Base-by-base conservation (phyloP, 495 filamentous ascomycete species). In the Gamarada debralockiae region DNA sequence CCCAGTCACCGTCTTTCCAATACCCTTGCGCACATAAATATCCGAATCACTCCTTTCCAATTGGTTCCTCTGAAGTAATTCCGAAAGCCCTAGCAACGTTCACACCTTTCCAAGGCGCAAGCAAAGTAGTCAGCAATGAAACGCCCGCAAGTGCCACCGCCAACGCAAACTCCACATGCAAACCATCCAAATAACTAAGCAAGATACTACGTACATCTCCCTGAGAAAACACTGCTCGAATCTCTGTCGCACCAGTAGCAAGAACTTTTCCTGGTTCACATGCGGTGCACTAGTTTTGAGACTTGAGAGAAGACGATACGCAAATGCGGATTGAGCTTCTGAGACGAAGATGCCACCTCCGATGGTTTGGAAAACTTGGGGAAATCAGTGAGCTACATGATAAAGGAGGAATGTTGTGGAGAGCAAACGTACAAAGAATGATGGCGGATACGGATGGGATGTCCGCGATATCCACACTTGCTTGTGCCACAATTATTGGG, bases 311-410 rank as follows among this genome's bases (percentile, higher is more conserved):
- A 86, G 70, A 9, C 73, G 63, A 51, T 78, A 79, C 50, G 75
- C 73, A 57, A 85, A 75, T 9, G 85, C 70, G 47, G 79, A 81
- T 55, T 86, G 74, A 2, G 73, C 82, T 23, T 84, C 72, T 0
- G 76, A 73, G 36, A 81, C 66, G 58, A 87, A 85, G 29, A 89
- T 59, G 5, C 83, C 75, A 43, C 79, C 82, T 13, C 81, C 80
- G 0, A 89, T 63, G 22, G 43, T 47, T 27, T 47, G 43, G 8
- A 22, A 8, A 17, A 47, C 39, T 43, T 7, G 14, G 20, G 17
- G n/a, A n/a, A n/a, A n/a, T n/a, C n/a, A n/a, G n/a, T n/a, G n/a
- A n/a, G n/a, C n/a, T 43, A 20, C 20, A 8, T 7, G 39, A 8
- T 22, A 43, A 15, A 17, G n/a, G 31, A 8, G 8, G 31, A 8